Conservation (phyloP, 78 protist genomes). For the Tieghemostelium lacteum region DNA sequence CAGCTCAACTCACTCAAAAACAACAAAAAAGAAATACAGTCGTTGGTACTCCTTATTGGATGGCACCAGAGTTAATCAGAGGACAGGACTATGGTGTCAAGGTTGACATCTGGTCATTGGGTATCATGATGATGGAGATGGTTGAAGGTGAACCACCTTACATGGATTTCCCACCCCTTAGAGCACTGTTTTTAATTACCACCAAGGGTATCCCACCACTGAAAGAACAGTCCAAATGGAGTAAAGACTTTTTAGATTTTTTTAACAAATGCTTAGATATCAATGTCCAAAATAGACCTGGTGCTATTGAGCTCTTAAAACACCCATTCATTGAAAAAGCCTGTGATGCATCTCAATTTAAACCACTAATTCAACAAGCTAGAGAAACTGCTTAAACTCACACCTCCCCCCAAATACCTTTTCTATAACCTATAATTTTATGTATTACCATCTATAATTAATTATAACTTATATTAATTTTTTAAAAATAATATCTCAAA, state of each 20-base stretch:
- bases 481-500: too few species aligned
- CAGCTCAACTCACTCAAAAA: slow-evolving; percentile 94
- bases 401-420: too few species aligned
- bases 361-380: slow-evolving; percentile 71
- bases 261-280: slow-evolving; percentile 86
- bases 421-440: neutral
- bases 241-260: slow-evolving; percentile 86
- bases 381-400: slow-evolving; percentile 28
- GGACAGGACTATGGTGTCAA: slow-evolving; percentile 93
- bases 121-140: slow-evolving; percentile 94
- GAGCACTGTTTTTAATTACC: slow-evolving; percentile 96
- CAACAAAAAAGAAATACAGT: slow-evolving; percentile 88
- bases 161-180: slow-evolving; percentile 91
- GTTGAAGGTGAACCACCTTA: slow-evolving; percentile 96
- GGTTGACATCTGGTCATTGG: slow-evolving; percentile 96
- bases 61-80: slow-evolving; percentile 94
- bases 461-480: too few species aligned
- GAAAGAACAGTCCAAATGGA: slow-evolving; percentile 82
- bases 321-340: slow-evolving; percentile 74
- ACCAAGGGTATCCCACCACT: slow-evolving; percentile 93
- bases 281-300: slow-evolving; percentile 69
- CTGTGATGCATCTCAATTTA: slow-evolving; percentile 55
- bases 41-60: slow-evolving; percentile 98
- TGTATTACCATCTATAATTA: neutral
- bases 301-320: slow-evolving; percentile 48